Conservation (phyloP, 2,329 filamentous ascomycete species). For the Exserohilum turcica region DNA sequence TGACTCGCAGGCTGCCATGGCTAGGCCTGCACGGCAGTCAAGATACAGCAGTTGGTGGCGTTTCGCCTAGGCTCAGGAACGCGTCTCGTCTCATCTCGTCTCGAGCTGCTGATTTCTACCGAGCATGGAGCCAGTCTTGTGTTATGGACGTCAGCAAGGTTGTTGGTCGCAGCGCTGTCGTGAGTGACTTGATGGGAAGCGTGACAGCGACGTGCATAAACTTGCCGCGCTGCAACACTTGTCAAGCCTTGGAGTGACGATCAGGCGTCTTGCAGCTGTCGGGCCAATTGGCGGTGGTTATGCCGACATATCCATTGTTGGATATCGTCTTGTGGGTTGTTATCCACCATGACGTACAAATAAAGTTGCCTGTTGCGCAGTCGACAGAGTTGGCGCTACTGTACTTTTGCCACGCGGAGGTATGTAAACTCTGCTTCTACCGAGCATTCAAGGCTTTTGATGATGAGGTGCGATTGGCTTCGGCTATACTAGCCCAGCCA, state of each 20-base stretch:
- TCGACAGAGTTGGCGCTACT: background rate
- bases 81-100: conserved; percentile 8
- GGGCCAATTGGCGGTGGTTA: background rate
- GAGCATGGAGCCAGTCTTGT: background rate
- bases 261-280: background rate
- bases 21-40: conserved; percentile 4
- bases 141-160: conserved; percentile 12
- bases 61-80: conserved; percentile 3
- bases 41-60: conserved; percentile 12
- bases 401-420: background rate
- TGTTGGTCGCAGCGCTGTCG: conserved; percentile 9
- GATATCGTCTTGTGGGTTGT: background rate
- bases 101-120: background rate
- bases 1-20: background rate
- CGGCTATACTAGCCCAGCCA: background rate
- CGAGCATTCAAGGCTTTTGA: background rate
- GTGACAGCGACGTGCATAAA: conserved; percentile 6
- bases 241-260: background rate
- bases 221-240: conserved; percentile 1
- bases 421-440: background rate
- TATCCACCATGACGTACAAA: background rate
- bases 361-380: background rate
- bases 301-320: background rate
- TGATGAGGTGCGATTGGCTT: background rate
- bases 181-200: conserved; percentile 7